Evolutionary conservation across 116 monocot species (phyloP), one percentile per base, ranked within the genome.

Genomic region (Cymodocea nodosa): DNA sequence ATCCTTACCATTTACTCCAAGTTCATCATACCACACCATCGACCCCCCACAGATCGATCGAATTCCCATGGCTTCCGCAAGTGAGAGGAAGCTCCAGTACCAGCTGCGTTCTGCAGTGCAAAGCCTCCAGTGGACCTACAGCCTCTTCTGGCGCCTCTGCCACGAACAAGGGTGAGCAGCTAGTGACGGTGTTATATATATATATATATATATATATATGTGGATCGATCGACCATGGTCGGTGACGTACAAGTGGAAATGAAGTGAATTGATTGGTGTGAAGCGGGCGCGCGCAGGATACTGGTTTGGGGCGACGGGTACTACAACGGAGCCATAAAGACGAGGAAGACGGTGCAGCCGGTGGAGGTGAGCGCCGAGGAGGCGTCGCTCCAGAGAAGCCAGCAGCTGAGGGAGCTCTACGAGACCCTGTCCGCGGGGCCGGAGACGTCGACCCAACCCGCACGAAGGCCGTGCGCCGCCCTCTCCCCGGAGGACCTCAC

Each of bases 261-360:
- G 30, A 30, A 30, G 3, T 30, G 30, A 30, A 1, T 30, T 3
- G 30, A 30, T 30, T 3, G 30, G 30, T 30, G 30, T 30, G 30
- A 30, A 30, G 30, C 30, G 30, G 30, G 63, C 13, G 48, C 7
- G 9, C 60, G 51, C 12, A 89, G 93, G 79, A 23, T 78, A 13
- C 57, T 93, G 69, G 74, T 89, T 16, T 93, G 93, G 93, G 83
- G 72, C 22, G 89, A 93, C 50, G 93, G 93, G n/a, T 78, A 82
- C 71, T 93, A 89, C 80, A 89, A 93, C 30, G 93, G 93, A 3
- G 57, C 80, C 11, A 89, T 93, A 73, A 93, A 89, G 82, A 93
- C 93, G 59, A 79, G 93, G 73, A 93, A 93, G 84, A 83, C 82
- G 57, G 89, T 93, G 75, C 93, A 89, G 51, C 77, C 81, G 35